Percentiles rank a stretch among this genome's conserved stretches.
Conservation (phyloP, 2,329 filamentous ascomycete species). For the Juglanconis juglandina region DNA sequence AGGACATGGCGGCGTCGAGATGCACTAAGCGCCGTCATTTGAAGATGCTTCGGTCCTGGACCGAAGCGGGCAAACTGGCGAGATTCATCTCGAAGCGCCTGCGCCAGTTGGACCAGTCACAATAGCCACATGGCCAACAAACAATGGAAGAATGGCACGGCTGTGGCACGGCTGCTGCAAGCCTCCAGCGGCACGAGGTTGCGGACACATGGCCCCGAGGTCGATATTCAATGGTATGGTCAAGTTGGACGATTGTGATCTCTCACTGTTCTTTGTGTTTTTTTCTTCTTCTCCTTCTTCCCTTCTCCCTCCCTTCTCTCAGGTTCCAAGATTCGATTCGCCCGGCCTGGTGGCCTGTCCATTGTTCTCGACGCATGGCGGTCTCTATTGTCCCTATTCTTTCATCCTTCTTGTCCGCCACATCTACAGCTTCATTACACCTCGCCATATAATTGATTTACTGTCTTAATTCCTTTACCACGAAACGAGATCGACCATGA, state of each 20-base stretch:
- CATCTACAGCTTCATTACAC: neutral
- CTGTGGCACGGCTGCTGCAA: neutral
- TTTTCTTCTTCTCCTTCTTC: no score
- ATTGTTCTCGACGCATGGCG: slow-evolving; percentile 12
- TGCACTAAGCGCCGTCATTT: slow-evolving; percentile 16
- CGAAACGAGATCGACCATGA: neutral
- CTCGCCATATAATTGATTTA: neutral
- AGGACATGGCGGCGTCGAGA: neutral
- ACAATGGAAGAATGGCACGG: neutral
- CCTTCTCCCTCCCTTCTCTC: neutral
- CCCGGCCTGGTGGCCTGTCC: neutral
- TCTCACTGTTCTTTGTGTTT: slow-evolving; percentile 4
- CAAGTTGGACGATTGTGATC: neutral
- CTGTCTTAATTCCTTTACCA: neutral
- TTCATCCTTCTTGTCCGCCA: slow-evolving; percentile 3
- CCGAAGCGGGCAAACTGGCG: slow-evolving; percentile 12
- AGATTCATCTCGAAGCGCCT: slow-evolving; percentile 14
- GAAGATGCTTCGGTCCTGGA: neutral
- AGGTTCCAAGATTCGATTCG: neutral
- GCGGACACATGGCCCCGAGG: neutral
- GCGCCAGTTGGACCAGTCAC: slow-evolving; percentile 18
- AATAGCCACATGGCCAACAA: slow-evolving; percentile 9
- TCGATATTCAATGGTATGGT: neutral
- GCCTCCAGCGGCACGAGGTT: slow-evolving; percentile 1
- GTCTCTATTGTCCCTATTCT: slow-evolving; percentile 7